A percentile compares a stretch with the other conserved stretches of the same genome.
phyloP scores from a whole-genome alignment of 768 basidiomycete genomes.

The Mycena belliarum region DNA sequence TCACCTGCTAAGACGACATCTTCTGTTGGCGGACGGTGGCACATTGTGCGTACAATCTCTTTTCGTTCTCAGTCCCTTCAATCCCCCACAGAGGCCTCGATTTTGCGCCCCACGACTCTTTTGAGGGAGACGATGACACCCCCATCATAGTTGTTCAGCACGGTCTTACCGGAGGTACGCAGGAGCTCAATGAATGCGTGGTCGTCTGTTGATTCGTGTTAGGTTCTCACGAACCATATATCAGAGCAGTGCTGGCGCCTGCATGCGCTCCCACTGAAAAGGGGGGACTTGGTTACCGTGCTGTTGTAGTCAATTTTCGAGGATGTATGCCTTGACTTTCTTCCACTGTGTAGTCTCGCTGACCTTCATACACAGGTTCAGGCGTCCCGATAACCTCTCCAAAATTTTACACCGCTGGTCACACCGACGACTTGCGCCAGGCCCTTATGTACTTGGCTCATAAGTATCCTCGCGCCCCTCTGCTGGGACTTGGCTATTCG shows the following conservation, averaged over 20 bases:
- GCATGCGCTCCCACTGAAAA: conserved; percentile 70
- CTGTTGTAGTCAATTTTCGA: conserved; percentile 88
- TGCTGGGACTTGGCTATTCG: conserved; percentile 90
- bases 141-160: conserved; percentile 62
- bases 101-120: conserved; percentile 51
- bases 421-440: conserved; percentile 82
- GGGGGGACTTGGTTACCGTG: conserved; percentile 89
- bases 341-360: conserved; percentile 1
- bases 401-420: conserved; percentile 84
- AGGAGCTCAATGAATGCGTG: too few relatives aligned
- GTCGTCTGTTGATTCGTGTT: neutral
- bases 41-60: too few relatives aligned
- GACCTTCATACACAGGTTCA: neutral
- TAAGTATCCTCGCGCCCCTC: conserved; percentile 49
- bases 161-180: conserved; percentile 53
- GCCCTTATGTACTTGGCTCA: neutral
- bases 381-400: conserved; percentile 80
- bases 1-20: conserved; percentile 37
- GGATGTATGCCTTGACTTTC: conserved; percentile 73
- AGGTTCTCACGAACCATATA: conserved; percentile 93
- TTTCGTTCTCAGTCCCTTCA: too few relatives aligned
- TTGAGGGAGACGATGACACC: conserved; percentile 42
- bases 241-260: conserved; percentile 78
- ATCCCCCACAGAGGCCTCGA: too few relatives aligned
- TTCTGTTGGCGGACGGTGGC: conserved; percentile 62